Conservation (phyloP, 352 stramenopile genomes). For the Pythium folliculosum region DNA sequence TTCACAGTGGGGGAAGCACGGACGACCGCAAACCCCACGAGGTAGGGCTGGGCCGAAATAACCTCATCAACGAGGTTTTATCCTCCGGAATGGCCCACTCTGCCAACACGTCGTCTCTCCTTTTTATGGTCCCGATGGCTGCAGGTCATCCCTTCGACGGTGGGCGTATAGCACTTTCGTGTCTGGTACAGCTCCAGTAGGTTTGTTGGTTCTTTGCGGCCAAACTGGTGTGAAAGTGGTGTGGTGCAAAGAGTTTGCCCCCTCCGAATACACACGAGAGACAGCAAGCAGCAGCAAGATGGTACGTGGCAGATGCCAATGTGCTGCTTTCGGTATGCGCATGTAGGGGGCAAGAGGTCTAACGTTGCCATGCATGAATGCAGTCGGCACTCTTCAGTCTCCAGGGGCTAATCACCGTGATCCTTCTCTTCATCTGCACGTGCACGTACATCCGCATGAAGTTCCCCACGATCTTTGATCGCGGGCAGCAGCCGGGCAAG, state of each 20-base stretch:
- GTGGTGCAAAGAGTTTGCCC: slow-evolving; percentile 10
- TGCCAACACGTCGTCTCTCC: slow-evolving; percentile 18
- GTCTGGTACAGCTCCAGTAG: background rate
- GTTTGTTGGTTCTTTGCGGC: slow-evolving; percentile 23
- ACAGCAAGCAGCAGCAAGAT: slow-evolving; percentile 15
- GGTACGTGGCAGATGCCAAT: slow-evolving; percentile 24
- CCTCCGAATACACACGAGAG: background rate
- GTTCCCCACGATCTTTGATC: slow-evolving; percentile 95
- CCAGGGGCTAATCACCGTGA: slow-evolving; percentile 94
- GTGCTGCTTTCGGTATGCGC: background rate
- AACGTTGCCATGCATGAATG: background rate
- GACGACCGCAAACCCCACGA: slow-evolving; percentile 27
- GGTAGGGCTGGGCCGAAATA: slow-evolving; percentile 15
- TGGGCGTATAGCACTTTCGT: slow-evolving; percentile 28
- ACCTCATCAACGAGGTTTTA: slow-evolving; percentile 28
- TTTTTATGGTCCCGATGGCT: background rate
- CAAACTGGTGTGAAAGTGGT: slow-evolving; percentile 27
- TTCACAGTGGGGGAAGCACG: slow-evolving; percentile 26
- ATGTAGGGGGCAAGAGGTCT: background rate
- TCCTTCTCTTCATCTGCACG: slow-evolving; percentile 97
- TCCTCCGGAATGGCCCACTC: slow-evolving; percentile 10
- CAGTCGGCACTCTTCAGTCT: slow-evolving; percentile 98
- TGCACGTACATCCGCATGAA: slow-evolving; percentile 96
- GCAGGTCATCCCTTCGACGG: slow-evolving; percentile 27
- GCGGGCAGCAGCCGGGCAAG: slow-evolving; percentile 73